A percentile compares a stretch with the other conserved stretches of the same genome.
Evolutionary conservation across 768 basidiomycete genomes (phyloP).

Genomic region (Boletus reticuloceps): DNA sequence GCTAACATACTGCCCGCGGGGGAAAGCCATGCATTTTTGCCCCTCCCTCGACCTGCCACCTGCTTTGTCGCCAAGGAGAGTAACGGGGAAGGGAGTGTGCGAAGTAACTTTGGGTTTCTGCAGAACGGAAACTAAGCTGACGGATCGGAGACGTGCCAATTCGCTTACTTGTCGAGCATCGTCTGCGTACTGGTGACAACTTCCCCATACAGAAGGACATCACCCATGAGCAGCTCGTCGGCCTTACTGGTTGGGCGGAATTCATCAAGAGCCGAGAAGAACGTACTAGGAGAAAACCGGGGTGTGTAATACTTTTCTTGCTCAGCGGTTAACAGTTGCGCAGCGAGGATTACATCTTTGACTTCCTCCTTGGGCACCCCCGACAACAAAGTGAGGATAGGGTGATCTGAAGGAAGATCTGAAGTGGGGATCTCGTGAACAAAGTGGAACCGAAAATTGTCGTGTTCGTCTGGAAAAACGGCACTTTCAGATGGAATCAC

Average conservation of each 20-base stretch:
- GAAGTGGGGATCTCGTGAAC: conserved; percentile 26
- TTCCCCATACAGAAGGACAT: conserved; percentile 82
- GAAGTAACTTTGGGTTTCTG: conserved; percentile 76
- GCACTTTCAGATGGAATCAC: conserved; percentile 7
- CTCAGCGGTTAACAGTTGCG: conserved; percentile 45
- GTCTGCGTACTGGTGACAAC: conserved; percentile 94
- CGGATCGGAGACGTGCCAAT: not conserved
- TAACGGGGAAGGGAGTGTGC: conserved; percentile 67
- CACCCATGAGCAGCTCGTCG: conserved; percentile 60
- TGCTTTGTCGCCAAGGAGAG: conserved; percentile 87
- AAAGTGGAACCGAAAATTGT: conserved; percentile 64
- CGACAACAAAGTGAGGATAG: conserved; percentile 16
- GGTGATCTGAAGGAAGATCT: conserved; percentile 23
- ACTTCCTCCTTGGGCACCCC: conserved; percentile 38
- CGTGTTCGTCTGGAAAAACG: conserved; percentile 61
- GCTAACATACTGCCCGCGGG: conserved; percentile 87
- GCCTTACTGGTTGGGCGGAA: conserved; percentile 21
- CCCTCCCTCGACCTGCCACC: conserved; percentile 84
- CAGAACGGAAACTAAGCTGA: not conserved
- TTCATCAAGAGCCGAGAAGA: conserved; percentile 50
- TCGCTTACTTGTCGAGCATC: conserved; percentile 82
- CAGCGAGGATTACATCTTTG: conserved; percentile 55
- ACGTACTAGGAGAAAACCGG: conserved; percentile 64
- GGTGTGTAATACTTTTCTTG: conserved; percentile 50
- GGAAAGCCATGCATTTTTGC: conserved; percentile 89